Percentiles rank a stretch among this genome's conserved stretches.
These are phyloP conservation scores for Talaromyces sp. DNA, from an alignment of 2,329 filamentous ascomycete genomes.

Conservation along the genomic window DNA sequence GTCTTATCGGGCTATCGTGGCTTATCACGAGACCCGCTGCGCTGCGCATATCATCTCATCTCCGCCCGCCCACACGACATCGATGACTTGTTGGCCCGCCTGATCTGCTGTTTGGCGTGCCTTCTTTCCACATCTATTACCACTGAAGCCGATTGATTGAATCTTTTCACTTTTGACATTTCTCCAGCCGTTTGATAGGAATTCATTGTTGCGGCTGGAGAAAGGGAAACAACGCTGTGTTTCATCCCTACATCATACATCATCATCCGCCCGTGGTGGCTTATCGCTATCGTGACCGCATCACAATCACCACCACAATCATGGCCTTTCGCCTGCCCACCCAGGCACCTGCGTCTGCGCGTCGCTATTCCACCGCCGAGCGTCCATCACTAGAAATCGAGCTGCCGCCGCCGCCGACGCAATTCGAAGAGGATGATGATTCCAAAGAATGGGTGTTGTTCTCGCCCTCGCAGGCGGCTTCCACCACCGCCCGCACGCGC, in stretches of 20 bases:
- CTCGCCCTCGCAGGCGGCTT: conserved; percentile 64
- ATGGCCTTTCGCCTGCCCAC: conserved; percentile 38
- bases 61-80: neutral
- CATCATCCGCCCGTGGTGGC: neutral
- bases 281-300: conserved; percentile 7
- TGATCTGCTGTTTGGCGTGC: neutral
- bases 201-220: conserved; percentile 1
- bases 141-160: neutral
- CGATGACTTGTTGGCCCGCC: conserved; percentile 3
- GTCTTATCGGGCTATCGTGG: neutral
- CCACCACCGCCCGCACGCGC: conserved; percentile 61
- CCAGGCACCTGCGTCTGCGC: conserved; percentile 22
- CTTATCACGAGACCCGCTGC: conserved; percentile 13
- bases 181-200: conserved; percentile 3
- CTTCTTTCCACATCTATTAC: too few species aligned
- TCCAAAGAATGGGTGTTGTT: conserved; percentile 97
- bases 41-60: neutral
- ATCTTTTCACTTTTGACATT: neutral
- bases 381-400: conserved; percentile 23
- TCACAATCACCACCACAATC: neutral
- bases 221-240: neutral
- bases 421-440: conserved; percentile 54
- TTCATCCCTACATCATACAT: too few species aligned
- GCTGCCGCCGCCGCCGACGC: neutral
- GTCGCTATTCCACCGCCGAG: conserved; percentile 27